Base-by-base conservation (phyloP, 306 rosid species). In the Rosa multiflora region DNA sequence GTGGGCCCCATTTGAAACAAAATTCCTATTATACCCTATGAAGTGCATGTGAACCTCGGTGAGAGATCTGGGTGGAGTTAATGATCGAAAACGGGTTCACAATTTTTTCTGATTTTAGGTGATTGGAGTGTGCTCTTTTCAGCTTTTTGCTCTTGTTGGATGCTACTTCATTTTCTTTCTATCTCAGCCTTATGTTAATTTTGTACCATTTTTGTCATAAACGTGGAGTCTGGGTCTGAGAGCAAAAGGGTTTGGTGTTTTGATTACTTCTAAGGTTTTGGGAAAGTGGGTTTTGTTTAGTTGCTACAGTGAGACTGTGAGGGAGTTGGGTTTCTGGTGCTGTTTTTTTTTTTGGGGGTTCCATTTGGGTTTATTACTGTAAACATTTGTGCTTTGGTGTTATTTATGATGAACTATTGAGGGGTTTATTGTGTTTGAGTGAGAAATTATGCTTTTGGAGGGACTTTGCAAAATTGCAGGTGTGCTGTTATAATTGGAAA, bases 21-120 rank as follows among this genome's bases (percentile, higher is more conserved):
- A 23, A 23, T 23, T 23, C 26, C 26, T 23, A 23, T 23, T 23
- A 23, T 23, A 23, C 26, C 26, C 26, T 23, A 92, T 91, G 98
- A 89, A 89, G 84, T 84, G 87, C 99, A 95, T 89, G 98, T 81
- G 93, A 91, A 89, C 81, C 26, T 23, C 26, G 26, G 26, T 23
- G 26, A 77, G 88, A 86, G 99, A 95, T 95, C 99, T 85, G 89
- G 72, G 37, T 70, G 72, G 71, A 49, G 73, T 90, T 86, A 80
- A 90, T 89, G 85, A 74, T 79, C 80, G 73, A 86, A 92, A 81
- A 29, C 86, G 84, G 88, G 80, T 82, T 72, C 52, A 49, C 79
- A 83, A 67, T 72, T 80, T 78, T 76, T 79, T 82, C 90, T 90
- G 82, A 82, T 90, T 74, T 91, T 94, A 89, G 96, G 93, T 89